Percentiles rank a stretch among this genome's conserved stretches.
These are phyloP conservation scores for Eucalyptus brandiana DNA, from an alignment of 345 rosid genomes.

Conservation along the genomic window DNA sequence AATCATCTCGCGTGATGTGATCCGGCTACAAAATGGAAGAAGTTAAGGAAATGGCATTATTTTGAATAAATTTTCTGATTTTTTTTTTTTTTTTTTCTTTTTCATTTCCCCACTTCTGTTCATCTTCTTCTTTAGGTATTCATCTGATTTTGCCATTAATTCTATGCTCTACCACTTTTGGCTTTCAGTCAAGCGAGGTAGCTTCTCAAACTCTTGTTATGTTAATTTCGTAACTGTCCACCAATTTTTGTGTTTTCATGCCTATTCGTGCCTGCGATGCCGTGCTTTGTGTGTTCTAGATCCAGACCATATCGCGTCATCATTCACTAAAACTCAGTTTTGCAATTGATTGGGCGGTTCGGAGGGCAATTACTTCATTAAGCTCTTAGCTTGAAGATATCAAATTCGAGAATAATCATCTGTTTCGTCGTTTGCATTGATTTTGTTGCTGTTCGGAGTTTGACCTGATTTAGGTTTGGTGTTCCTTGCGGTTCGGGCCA, in stretches of 20 bases:
- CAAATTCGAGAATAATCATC: not conserved
- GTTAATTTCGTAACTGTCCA: not conserved
- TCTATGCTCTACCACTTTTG: not conserved
- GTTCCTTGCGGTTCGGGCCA: not conserved
- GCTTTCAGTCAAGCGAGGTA: not conserved
- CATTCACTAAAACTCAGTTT: not conserved
- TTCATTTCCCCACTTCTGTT: not conserved
- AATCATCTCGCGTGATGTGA: accelerated
- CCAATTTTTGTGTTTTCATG: not conserved
- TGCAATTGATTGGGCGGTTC: not conserved
- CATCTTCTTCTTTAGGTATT: not conserved
- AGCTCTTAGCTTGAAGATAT: not conserved
- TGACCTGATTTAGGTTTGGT: not conserved
- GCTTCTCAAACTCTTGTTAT: not conserved
- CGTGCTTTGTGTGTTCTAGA: not conserved
- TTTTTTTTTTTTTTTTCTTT: too few species aligned
- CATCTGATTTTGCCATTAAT: not conserved
- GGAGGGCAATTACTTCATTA: not conserved
- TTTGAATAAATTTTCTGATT: not conserved
- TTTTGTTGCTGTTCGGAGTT: not conserved
- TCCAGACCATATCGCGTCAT: not conserved
- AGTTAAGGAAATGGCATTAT: not conserved
- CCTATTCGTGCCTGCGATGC: not conserved
- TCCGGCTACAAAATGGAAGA: accelerated
- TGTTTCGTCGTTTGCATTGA: not conserved